phyloP scores from a whole-genome alignment of 2,329 filamentous ascomycete genomes.

The Exophiala xenobiotica region DNA sequence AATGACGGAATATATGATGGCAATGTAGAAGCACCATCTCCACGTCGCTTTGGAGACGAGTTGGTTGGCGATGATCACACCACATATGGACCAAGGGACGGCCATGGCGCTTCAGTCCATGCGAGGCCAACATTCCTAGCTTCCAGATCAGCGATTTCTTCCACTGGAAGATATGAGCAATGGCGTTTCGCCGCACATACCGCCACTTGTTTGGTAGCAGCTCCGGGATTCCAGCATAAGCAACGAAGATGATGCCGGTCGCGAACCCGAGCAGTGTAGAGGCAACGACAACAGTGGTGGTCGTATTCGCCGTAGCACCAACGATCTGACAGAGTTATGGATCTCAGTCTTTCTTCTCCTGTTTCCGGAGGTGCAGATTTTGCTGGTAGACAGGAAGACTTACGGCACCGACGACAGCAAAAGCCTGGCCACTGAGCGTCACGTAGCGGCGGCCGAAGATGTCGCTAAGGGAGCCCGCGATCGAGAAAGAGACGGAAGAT shows the following conservation, averaged over 20 bases:
- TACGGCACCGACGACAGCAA: slow-evolving; percentile 39
- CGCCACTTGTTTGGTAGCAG: slow-evolving; percentile 41
- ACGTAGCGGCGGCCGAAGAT: slow-evolving; percentile 41
- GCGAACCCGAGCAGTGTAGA: slow-evolving; percentile 37
- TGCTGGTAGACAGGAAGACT: neutral
- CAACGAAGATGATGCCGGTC: slow-evolving; percentile 40
- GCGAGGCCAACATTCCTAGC: too few relatives aligned
- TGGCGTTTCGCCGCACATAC: too few relatives aligned
- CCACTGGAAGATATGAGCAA: too few relatives aligned
- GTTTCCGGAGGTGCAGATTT: neutral
- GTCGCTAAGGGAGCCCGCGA: slow-evolving; percentile 38
- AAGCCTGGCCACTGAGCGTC: slow-evolving; percentile 32
- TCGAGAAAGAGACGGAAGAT: slow-evolving; percentile 26
- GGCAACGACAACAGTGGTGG: slow-evolving; percentile 40
- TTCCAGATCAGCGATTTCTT: too few relatives aligned
- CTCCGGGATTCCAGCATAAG: slow-evolving; percentile 38
- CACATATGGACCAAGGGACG: slow-evolving; percentile 37
- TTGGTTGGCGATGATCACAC: slow-evolving; percentile 49
- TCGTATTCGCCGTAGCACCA: slow-evolving; percentile 37
- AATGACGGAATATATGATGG: slow-evolving; percentile 11
- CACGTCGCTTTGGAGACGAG: slow-evolving; percentile 44
- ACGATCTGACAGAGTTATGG: slow-evolving; percentile 34
- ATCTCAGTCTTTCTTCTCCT: neutral
- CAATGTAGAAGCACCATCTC: slow-evolving; percentile 49
- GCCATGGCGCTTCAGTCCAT: slow-evolving; percentile 45